phyloP scores from a whole-genome alignment of 2,329 filamentous ascomycete genomes.

The Didymellaceae sp. region DNA sequence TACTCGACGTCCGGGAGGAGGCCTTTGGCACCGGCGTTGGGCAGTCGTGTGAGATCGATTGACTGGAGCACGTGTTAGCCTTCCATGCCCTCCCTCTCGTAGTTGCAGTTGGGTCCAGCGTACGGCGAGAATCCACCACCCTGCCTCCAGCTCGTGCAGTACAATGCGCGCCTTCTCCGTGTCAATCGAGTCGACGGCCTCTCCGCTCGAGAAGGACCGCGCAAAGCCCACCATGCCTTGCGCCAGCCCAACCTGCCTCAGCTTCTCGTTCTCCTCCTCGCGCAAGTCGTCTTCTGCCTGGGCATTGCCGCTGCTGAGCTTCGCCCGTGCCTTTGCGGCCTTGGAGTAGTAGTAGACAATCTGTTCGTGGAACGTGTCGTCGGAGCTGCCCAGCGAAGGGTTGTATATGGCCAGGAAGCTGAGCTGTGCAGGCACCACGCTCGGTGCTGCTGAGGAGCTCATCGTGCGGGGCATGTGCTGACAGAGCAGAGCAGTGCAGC shows the following conservation, averaged over 20 bases:
- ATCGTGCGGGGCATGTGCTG: not conserved
- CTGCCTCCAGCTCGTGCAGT: slow-evolving; percentile 82
- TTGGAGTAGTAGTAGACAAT: slow-evolving; percentile 89
- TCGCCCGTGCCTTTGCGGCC: slow-evolving; percentile 39
- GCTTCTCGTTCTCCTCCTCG: slow-evolving; percentile 80
- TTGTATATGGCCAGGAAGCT: slow-evolving; percentile 96
- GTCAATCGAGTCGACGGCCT: slow-evolving; percentile 82
- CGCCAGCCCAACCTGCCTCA: slow-evolving; percentile 92
- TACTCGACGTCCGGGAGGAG: slow-evolving; percentile 67
- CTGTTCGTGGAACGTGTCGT: slow-evolving; percentile 78
- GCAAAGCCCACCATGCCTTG: slow-evolving; percentile 97
- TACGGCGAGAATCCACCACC: slow-evolving; percentile 96
- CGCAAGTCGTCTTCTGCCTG: slow-evolving; percentile 48
- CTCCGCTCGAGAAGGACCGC: slow-evolving; percentile 74
- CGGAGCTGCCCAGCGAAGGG: slow-evolving; percentile 74
- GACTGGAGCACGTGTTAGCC: too few species aligned
- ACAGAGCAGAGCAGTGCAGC: not conserved
- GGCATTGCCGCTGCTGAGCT: slow-evolving; percentile 34
- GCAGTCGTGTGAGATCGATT: slow-evolving; percentile 79
- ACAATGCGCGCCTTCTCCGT: slow-evolving; percentile 88
- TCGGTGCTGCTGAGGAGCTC: slow-evolving; percentile 28
- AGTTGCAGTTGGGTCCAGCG: too few species aligned
- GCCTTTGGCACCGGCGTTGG: slow-evolving; percentile 49
- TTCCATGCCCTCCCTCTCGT: too few species aligned
- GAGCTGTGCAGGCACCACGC: slow-evolving; percentile 77